Base-by-base conservation (phyloP, 1,284 basidiomycete species). In the Trametes pubescens region DNA sequence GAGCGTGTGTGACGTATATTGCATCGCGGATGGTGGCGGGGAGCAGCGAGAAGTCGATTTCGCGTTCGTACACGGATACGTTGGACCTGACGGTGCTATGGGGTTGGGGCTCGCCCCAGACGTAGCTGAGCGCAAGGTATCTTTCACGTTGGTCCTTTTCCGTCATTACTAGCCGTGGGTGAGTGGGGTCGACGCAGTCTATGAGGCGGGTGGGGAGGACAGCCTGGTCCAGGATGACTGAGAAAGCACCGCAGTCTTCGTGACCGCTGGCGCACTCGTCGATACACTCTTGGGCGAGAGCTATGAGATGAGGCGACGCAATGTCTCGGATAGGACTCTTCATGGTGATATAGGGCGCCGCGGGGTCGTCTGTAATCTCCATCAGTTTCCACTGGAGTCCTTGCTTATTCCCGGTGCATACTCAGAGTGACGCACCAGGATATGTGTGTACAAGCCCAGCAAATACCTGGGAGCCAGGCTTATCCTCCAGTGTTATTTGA, bases 101-200 rank as follows among this genome's bases (percentile, higher is more conserved):
- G 11, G 59, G 49, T 43, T 65, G 63, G 1, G 26, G 43, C 14
- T 57, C 57, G 35, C 64, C 64, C 64, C 61, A 65, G 5, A 65
- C 64, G 32, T 65, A 65, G 53, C 64, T 65, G 26, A 65, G 57
- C 6, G 64, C 64, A 2, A 48, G 35, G 29, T 65, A 65, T 11
- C 14, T 26, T 9, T 22, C 64, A 1, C 18, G 29, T n/a, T 14
- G 21, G 1, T 58, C 47, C 18, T 8, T 32, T 32, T 29, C 21
- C 7, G n/a, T 43, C 4, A 29, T 1, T 6, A 38, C 10, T 3
- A 65, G 59, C 0, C 43, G 44, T 11, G 56, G 57, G 9, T 14
- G 21, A 18, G 21, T 16, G 7, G 60, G 56, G 26, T 62, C 57
- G 6, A 37, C 13, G 9, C 64, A 62, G 35, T 65, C 64, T 13